A percentile compares a stretch with the other conserved stretches of the same genome.
phyloP scores from a whole-genome alignment of 2,329 filamentous ascomycete genomes.

The Verticillium nonalfalfae region DNA sequence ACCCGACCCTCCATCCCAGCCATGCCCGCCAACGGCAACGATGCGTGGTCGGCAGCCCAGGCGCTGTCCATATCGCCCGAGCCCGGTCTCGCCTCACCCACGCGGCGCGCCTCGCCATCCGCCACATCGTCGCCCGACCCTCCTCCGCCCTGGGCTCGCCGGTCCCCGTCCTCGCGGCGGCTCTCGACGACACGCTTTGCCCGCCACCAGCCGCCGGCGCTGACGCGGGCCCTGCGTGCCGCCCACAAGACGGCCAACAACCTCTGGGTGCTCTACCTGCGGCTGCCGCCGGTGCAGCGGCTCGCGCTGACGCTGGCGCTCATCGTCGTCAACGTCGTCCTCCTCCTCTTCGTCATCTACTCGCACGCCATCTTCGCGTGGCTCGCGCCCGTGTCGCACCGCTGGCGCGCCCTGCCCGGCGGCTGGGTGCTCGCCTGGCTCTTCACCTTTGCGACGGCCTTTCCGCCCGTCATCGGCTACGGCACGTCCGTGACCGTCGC shows the following conservation, averaged over 20 bases:
- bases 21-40: slow-evolving; percentile 38
- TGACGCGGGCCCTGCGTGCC: slow-evolving; percentile 31
- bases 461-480: slow-evolving; percentile 86
- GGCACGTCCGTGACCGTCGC: slow-evolving; percentile 58
- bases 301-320: slow-evolving; percentile 46
- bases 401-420: slow-evolving; percentile 66
- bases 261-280: slow-evolving; percentile 42
- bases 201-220: slow-evolving; percentile 15
- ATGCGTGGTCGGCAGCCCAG: slow-evolving; percentile 43
- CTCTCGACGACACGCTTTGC: slow-evolving; percentile 35
- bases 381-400: slow-evolving; percentile 65
- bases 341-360: slow-evolving; percentile 68
- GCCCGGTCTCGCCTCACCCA: slow-evolving; percentile 16
- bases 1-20: neutral
- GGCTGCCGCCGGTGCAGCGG: slow-evolving; percentile 55
- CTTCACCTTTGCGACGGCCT: slow-evolving; percentile 69
- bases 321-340: slow-evolving; percentile 44
- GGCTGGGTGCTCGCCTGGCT: slow-evolving; percentile 74
- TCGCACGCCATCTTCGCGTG: slow-evolving; percentile 73
- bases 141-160: slow-evolving; percentile 35
- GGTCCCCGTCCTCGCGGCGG: slow-evolving; percentile 25
- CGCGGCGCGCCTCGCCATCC: slow-evolving; percentile 17
- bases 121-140: slow-evolving; percentile 34
- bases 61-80: slow-evolving; percentile 37
- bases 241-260: slow-evolving; percentile 37